A percentile compares a stretch with the other conserved stretches of the same genome.
Evolutionary conservation across 495 filamentous ascomycete species (phyloP).

Genomic region (Lasiosphaeria ovina): DNA sequence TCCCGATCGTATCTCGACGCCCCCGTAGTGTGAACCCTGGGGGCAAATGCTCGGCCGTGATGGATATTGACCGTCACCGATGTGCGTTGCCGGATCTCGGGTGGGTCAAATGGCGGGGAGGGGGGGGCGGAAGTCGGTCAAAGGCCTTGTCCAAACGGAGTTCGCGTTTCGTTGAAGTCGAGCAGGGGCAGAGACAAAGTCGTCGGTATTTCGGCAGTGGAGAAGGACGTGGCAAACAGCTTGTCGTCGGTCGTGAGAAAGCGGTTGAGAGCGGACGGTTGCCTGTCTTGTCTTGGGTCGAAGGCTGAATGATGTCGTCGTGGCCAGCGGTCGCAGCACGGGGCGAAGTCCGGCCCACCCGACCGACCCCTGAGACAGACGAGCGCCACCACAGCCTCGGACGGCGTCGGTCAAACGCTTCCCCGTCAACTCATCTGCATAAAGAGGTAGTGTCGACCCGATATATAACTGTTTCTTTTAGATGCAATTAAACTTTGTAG

Average conservation of each 20-base stretch:
- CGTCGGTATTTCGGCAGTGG: too few species aligned
- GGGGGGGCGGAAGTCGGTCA: too few species aligned
- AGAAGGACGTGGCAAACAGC: too few species aligned
- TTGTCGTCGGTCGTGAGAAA: not conserved
- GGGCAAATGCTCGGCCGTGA: not conserved
- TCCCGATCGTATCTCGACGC: not conserved
- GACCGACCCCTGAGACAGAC: not conserved
- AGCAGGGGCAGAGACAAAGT: too few species aligned
- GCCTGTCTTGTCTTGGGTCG: not conserved
- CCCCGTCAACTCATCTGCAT: constrained; percentile 7
- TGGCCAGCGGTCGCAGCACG: not conserved
- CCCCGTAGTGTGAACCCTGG: not conserved
- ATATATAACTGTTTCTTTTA: too few species aligned
- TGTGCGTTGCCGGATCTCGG: too few species aligned
- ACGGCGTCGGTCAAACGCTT: constrained; percentile 13
- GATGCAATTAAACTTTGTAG: too few species aligned
- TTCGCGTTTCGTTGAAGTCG: too few species aligned
- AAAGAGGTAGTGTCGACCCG: too few species aligned
- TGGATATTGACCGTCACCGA: not conserved
- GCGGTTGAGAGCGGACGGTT: not conserved
- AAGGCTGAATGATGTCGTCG: not conserved
- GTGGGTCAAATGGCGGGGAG: too few species aligned
- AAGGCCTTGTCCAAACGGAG: too few species aligned
- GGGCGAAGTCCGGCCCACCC: not conserved
- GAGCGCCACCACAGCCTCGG: not conserved